These are phyloP conservation scores for Fomitiporia mediterranea DNA, from an alignment of 1,284 basidiomycete genomes.

Conservation along the genomic window DNA sequence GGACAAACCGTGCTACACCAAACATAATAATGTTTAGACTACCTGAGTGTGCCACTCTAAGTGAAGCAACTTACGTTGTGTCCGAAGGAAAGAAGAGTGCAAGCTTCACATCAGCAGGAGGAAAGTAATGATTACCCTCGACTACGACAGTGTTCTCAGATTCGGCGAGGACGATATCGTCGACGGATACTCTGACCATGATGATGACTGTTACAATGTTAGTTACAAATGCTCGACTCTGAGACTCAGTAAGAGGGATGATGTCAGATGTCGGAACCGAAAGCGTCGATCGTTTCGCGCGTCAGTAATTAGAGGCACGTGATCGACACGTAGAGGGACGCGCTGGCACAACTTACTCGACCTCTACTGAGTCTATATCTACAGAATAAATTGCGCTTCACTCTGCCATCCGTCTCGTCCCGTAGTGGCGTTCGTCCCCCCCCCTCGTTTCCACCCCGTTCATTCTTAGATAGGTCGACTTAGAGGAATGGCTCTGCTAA, in stretches of 20 bases:
- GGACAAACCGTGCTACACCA: constrained; percentile 45
- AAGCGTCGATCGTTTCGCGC: neutral
- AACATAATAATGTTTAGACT: neutral
- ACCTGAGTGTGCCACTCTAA: neutral
- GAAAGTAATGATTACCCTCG: constrained; percentile 28
- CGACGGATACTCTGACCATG: constrained; percentile 24
- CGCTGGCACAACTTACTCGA: constrained; percentile 7
- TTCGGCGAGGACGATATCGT: constrained; percentile 28
- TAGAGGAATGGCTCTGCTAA: constrained; percentile 7
- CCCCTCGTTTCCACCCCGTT: neutral
- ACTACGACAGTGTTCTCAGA: constrained; percentile 23
- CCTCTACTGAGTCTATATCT: too few species aligned
- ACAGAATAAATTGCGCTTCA: neutral
- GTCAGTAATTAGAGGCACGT: constrained; percentile 1
- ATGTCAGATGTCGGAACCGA: too few species aligned
- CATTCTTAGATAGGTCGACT: neutral
- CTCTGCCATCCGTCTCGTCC: neutral
- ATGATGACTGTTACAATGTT: neutral
- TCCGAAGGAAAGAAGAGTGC: constrained; percentile 42
- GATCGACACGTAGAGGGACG: constrained; percentile 13
- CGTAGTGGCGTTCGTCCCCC: too few species aligned
- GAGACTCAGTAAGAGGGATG: too few species aligned
- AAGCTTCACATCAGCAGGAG: constrained; percentile 36
- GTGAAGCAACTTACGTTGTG: constrained; percentile 39
- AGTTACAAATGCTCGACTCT: too few species aligned